Evolutionary conservation across 768 basidiomycete genomes (phyloP).

Genomic region (Trametes villosa): DNA sequence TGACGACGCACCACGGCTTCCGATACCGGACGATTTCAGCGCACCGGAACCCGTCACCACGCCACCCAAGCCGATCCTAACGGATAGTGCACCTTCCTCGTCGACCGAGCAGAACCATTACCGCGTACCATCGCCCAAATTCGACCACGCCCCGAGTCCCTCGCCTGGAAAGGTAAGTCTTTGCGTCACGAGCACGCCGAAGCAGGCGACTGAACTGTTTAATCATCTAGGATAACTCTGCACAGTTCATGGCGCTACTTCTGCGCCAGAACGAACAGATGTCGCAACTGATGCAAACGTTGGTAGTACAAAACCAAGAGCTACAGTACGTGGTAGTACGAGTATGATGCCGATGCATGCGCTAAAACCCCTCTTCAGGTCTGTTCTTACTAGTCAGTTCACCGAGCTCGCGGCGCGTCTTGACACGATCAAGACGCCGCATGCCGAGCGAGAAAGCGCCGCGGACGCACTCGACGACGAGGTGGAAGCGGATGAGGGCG

Average conservation of each 20-base stretch:
- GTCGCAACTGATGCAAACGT: not conserved
- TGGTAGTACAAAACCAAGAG: not conserved
- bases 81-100: no score
- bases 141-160: not conserved
- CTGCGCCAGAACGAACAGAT: not conserved
- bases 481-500: not conserved
- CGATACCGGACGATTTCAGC: no score
- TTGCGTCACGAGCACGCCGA: not conserved
- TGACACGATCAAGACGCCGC: not conserved
- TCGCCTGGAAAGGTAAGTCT: not conserved
- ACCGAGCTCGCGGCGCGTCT: not conserved
- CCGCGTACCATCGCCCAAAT: not conserved
- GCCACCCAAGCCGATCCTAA: not conserved
- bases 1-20: no score
- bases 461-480: not conserved
- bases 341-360: not conserved
- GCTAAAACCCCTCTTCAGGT: not conserved
- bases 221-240: not conserved
- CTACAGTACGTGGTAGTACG: not conserved
- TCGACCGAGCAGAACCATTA: not conserved
- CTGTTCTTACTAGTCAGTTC: not conserved
- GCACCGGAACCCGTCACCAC: no score
- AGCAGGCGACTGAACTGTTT: not conserved
- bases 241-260: not conserved
- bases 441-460: not conserved